Base-by-base conservation (phyloP, 495 filamentous ascomycete species). In the Articulospora tetracladia region DNA sequence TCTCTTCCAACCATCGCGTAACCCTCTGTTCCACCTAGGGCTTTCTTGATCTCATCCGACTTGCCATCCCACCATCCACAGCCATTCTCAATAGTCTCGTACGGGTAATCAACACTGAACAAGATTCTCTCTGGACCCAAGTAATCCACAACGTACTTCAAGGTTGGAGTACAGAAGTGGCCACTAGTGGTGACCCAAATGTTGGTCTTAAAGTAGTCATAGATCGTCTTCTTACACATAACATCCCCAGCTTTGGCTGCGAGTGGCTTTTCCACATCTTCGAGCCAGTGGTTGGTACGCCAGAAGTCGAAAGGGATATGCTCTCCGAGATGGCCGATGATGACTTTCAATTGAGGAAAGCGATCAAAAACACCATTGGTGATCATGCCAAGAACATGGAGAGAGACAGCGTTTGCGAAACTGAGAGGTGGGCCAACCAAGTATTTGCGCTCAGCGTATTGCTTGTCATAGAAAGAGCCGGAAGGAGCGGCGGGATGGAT, bases 121-220 rank as follows among this genome's bases (percentile, higher is more conserved):
- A 88, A 56, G 20, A 87, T 76, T 12, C 70, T 67, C 10, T 84
- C 78, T 26, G 79, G 64, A 57, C 70, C 76, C 15, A 78, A 79
- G 27, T 79, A 79, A 12, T 73, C 57, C 63, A 83, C 62, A 19
- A 83, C 68, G 72, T 66, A 76, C 65, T 75, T 69, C 68, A 87
- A 63, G 3, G 78, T 80, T 12, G 78, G 75, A 15, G 84, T 77
- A 28, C 76, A 81, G 67, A 86, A 88, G 48, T 85, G 78, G 0
- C 85, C 84, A 20, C 76, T 80, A 1, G 85, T 87, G 2, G 85
- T 88, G 52, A 87, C 78, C 81, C 79, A 89, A 44, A 89, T 72
- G 55, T 89, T 86, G 50, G 75, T 69, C 25, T 78, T 74, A 66
- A 83, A 87, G 55, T 86, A 84, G 17, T 84, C 74, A 41, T 71